A percentile compares a stretch with the other conserved stretches of the same genome.
Evolutionary conservation across 495 filamentous ascomycete species (phyloP).

Genomic region (Penicillium antarcticum): DNA sequence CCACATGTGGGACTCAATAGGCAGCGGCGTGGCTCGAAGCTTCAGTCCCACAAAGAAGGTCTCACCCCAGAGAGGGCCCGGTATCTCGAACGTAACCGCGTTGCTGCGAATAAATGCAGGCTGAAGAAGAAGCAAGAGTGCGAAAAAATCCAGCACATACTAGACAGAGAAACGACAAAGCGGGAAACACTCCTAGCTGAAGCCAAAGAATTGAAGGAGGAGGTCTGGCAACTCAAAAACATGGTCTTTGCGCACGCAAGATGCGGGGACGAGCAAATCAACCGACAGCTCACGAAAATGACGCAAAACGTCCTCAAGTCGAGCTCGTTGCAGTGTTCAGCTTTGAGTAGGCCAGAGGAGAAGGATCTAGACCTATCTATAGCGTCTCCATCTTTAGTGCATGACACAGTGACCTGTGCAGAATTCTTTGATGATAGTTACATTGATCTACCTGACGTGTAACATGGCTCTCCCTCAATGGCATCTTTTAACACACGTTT

Average conservation of each 20-base stretch:
- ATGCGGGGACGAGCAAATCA: constrained; percentile 2
- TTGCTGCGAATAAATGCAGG: constrained; percentile 8
- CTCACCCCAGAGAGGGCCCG: not conserved
- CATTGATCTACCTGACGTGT: too few species aligned
- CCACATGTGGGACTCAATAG: too few species aligned
- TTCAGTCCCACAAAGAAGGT: not conserved
- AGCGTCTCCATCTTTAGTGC: too few species aligned
- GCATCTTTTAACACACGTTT: too few species aligned
- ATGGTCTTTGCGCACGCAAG: not conserved
- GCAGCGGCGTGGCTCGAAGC: too few species aligned
- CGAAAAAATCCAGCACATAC: not conserved
- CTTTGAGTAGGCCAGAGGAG: too few species aligned
- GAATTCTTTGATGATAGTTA: too few species aligned
- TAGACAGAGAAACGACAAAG: not conserved
- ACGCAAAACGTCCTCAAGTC: not conserved
- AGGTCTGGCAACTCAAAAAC: constrained; percentile 8
- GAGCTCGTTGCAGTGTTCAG: too few species aligned
- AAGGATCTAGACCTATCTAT: too few species aligned
- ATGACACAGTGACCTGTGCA: too few species aligned
- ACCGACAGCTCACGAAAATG: not conserved
- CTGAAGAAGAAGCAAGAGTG: constrained; percentile 3
- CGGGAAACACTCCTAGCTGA: not conserved
- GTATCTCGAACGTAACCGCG: constrained; percentile 4
- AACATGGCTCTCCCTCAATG: too few species aligned
- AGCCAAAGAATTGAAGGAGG: not conserved